Evolutionary conservation across 1,139 yeast genomes (phyloP).

Genomic region (Groenewaldozyma auringiensis): DNA sequence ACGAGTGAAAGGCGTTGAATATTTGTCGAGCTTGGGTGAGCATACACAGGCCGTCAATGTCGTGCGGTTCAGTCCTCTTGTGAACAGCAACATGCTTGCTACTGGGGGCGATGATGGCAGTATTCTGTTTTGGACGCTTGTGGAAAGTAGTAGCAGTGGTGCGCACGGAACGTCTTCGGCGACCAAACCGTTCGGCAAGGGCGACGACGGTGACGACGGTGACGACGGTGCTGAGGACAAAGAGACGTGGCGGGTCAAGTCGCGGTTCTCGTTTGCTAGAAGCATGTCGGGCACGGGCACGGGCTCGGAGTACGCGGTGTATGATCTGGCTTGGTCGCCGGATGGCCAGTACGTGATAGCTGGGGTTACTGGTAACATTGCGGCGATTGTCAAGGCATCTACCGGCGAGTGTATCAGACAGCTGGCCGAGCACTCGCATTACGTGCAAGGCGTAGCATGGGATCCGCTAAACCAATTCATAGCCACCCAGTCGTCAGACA

Average conservation of each 20-base stretch:
- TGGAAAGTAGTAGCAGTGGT: slow-evolving; percentile 34
- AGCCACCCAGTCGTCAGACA: slow-evolving; percentile 86
- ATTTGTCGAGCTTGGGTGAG: slow-evolving; percentile 65
- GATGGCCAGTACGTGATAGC: slow-evolving; percentile 65
- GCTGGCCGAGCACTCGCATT: slow-evolving; percentile 70
- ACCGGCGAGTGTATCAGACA: slow-evolving; percentile 56
- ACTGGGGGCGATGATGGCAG: slow-evolving; percentile 95
- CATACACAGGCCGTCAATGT: slow-evolving; percentile 95
- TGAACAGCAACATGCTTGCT: slow-evolving; percentile 52
- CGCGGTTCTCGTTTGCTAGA: slow-evolving; percentile 23
- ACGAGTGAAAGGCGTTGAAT: slow-evolving; percentile 31
- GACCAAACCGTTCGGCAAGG: slow-evolving; percentile 46
- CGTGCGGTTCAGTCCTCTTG: slow-evolving; percentile 62
- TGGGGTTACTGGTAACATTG: slow-evolving; percentile 85
- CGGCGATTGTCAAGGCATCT: slow-evolving; percentile 55
- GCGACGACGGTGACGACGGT: slow-evolving; percentile 31
- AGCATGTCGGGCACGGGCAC: neutral
- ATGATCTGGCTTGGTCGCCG: slow-evolving; percentile 91
- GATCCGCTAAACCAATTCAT: slow-evolving; percentile 74
- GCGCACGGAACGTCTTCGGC: slow-evolving; percentile 19
- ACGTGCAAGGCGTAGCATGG: slow-evolving; percentile 95
- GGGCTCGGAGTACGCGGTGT: slow-evolving; percentile 46
- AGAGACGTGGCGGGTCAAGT: slow-evolving; percentile 72
- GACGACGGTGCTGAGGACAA: slow-evolving; percentile 41
- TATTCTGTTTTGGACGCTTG: slow-evolving; percentile 65